A percentile compares a stretch with the other conserved stretches of the same genome.
These are phyloP conservation scores for Liriodendron chinense DNA, from an alignment of 164 flowering plant species.

Conservation along the genomic window DNA sequence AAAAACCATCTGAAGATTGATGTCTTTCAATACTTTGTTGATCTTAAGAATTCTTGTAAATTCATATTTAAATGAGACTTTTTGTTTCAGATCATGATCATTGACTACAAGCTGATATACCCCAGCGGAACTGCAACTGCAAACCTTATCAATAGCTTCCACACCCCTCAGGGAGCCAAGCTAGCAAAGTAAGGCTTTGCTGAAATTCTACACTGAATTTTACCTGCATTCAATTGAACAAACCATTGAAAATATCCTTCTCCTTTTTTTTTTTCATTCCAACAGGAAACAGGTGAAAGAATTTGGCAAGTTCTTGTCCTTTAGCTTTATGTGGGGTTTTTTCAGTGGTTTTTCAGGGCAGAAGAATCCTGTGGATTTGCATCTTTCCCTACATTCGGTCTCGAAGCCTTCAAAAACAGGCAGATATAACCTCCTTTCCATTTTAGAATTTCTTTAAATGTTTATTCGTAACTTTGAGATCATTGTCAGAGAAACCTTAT, in stretches of 20 bases:
- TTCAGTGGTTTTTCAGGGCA: slow-evolving; percentile 22
- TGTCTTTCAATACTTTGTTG: neutral
- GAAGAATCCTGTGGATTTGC: slow-evolving; percentile 16
- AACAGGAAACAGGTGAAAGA: slow-evolving; percentile 20
- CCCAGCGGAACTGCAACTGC: slow-evolving; percentile 78
- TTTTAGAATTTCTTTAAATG: neutral
- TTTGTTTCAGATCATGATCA: slow-evolving; percentile 47
- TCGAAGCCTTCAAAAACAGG: slow-evolving; percentile 15
- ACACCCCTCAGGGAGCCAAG: slow-evolving; percentile 58
- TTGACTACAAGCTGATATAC: slow-evolving; percentile 58
- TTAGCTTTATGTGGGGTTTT: slow-evolving; percentile 25
- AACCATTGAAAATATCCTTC: no score
- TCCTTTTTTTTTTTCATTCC: neutral
- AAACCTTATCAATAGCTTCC: slow-evolving; percentile 63
- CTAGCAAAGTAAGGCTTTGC: slow-evolving; percentile 42
- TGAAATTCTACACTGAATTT: neutral
- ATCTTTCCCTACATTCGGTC: slow-evolving; percentile 17
- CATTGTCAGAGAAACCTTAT: no score
- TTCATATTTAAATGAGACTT: neutral
- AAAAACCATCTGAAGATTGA: neutral
- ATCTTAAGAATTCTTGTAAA: neutral
- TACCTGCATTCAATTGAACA: neutral
- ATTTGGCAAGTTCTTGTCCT: slow-evolving; percentile 15
- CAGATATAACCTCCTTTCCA: neutral
- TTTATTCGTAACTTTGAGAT: no score